These are phyloP conservation scores for Tetrapyrgos nigripes DNA, from an alignment of 1,284 basidiomycete genomes.

Conservation along the genomic window DNA sequence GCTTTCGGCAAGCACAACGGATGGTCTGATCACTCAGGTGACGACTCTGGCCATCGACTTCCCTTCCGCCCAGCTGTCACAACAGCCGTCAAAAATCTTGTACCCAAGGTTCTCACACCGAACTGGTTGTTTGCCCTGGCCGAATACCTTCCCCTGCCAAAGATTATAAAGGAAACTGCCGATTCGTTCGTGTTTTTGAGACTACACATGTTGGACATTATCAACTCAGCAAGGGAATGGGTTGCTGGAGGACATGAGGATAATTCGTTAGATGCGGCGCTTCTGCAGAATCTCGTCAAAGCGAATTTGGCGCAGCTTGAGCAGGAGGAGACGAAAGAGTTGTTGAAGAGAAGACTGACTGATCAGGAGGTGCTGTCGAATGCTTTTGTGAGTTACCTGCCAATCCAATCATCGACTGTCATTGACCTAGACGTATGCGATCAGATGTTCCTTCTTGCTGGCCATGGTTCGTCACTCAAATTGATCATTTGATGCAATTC, in stretches of 20 bases:
- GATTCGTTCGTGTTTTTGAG: constrained; percentile 41
- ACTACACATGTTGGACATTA: constrained; percentile 46
- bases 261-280: constrained; percentile 37
- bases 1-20: constrained; percentile 46
- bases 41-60: constrained; percentile 33
- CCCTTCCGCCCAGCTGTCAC: constrained; percentile 34
- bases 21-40: constrained; percentile 35
- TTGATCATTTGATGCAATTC: neutral
- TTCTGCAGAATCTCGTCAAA: constrained; percentile 50
- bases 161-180: constrained; percentile 33
- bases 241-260: constrained; percentile 30
- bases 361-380: constrained; percentile 53
- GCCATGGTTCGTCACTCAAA: constrained; percentile 35
- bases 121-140: constrained; percentile 37
- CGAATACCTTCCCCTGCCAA: constrained; percentile 37
- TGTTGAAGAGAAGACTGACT: constrained; percentile 34
- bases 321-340: constrained; percentile 23
- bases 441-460: constrained; percentile 49
- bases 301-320: constrained; percentile 44
- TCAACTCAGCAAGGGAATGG: constrained; percentile 40
- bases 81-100: constrained; percentile 31
- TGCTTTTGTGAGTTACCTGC: constrained; percentile 43
- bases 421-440: neutral
- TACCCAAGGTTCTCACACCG: constrained; percentile 38
- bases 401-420: neutral